Conservation (phyloP, 257 asterid species). For the Rhazya stricta region DNA sequence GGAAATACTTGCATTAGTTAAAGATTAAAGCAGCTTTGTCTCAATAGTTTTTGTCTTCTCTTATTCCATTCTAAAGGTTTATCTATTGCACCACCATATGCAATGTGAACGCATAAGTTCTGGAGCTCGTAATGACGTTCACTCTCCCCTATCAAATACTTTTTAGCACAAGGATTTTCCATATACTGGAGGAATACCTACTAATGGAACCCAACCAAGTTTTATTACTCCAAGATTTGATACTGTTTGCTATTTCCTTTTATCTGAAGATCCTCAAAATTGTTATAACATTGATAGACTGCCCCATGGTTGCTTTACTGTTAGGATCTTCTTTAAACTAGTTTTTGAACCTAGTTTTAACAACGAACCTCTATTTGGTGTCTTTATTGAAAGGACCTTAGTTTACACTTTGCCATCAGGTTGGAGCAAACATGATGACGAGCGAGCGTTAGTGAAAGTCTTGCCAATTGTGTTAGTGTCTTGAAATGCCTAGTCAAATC, state of each 20-base stretch:
- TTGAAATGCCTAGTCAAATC: no score
- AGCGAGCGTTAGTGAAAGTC: conserved; percentile 65
- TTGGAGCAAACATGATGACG: conserved; percentile 89
- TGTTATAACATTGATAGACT: conserved; percentile 81
- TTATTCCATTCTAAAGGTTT: not conserved
- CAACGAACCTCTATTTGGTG: conserved; percentile 81
- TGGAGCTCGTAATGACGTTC: conserved; percentile 80
- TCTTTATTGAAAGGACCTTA: conserved; percentile 85
- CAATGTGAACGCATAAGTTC: conserved; percentile 87
- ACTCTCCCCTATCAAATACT: conserved; percentile 62
- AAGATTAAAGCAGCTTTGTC: not conserved
- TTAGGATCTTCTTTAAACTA: conserved; percentile 77
- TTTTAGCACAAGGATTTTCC: conserved; percentile 85
- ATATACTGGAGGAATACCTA: conserved; percentile 86
- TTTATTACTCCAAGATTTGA: conserved; percentile 58
- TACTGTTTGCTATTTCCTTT: conserved; percentile 76
- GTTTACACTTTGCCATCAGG: conserved; percentile 86
- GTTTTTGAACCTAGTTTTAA: conserved; percentile 64
- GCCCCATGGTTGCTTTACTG: conserved; percentile 76
- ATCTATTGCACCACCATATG: conserved; percentile 68
- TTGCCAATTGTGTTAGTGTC: no score
- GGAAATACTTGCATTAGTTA: no score
- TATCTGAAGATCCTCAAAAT: conserved; percentile 86
- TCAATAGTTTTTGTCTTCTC: not conserved
- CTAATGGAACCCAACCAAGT: conserved; percentile 68